Conservation (phyloP, 306 rosid genomes). For the Biancaea sappan region DNA sequence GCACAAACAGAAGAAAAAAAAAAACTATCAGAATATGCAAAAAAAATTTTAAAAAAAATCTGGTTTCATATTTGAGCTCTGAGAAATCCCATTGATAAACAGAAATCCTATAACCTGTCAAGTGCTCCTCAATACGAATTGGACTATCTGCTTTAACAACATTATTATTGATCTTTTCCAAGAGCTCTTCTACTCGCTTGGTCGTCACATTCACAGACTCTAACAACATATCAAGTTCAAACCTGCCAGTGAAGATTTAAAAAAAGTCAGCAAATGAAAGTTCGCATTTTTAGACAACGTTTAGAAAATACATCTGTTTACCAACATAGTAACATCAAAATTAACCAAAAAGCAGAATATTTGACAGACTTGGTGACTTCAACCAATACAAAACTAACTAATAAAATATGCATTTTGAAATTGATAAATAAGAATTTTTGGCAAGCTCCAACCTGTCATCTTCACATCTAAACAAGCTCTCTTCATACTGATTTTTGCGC, state of each 20-base stretch:
- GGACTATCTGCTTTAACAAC: conserved; percentile 67
- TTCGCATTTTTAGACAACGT: conserved; percentile 6
- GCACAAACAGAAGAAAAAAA: conserved; percentile 24
- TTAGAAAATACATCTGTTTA: conserved; percentile 15
- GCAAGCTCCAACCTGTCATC: conserved; percentile 83
- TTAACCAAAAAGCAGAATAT: conserved; percentile 19
- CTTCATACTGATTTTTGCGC: conserved; percentile 99
- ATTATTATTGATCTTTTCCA: conserved; percentile 83
- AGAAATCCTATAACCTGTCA: conserved; percentile 68
- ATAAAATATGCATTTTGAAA: conserved; percentile 7
- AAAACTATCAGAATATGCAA: conserved; percentile 35
- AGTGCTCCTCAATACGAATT: conserved; percentile 78
- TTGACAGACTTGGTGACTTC: background rate
- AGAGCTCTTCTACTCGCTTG: conserved; percentile 85
- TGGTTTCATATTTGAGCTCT: conserved; percentile 11
- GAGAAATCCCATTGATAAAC: conserved; percentile 29
- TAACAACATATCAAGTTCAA: conserved; percentile 97
- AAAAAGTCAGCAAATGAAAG: conserved; percentile 40
- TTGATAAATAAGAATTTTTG: conserved; percentile 24
- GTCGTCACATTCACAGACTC: conserved; percentile 92
- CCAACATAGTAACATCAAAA: conserved; percentile 13
- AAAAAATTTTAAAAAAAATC: conserved; percentile 25
- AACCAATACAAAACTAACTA: conserved; percentile 8
- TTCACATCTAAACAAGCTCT: conserved; percentile 97
- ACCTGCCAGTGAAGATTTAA: conserved; percentile 59